Base-by-base conservation (phyloP, 768 basidiomycete species). In the Suillus sp. region DNA sequence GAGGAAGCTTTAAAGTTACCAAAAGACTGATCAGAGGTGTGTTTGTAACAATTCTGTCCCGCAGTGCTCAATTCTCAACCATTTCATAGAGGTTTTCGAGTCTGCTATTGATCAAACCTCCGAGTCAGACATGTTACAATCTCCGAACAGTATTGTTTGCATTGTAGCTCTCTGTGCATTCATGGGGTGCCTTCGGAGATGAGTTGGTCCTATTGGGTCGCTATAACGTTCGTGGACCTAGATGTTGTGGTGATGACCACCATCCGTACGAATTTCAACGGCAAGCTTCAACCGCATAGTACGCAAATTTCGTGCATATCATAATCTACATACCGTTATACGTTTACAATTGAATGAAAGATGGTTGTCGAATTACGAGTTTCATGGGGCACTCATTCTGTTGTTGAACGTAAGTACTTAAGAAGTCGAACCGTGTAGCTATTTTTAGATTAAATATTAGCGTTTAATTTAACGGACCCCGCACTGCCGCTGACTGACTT, bases 61-160 rank as follows among this genome's bases (percentile, higher is more conserved):
- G 94, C 48, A 85, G 87, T 8, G 72, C 90, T 59, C 83, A 91
- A 43, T 77, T 55, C 93, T 93, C 79, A 89, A 93, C 79, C 92
- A 93, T 74, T 85, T 91, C 0, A 85, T 93, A 35, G 37, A 25
- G 22, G 37, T 16, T 40, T 57, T 40, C 13, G 5, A 16, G 25
- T 56, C 37, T 38, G 25, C 9, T 6, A 5, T 37, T 38, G 37
- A 38, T 57, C 4, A 38, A 27, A 25, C 56, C 18, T 14, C 37
- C 25, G 10, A 40, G 22, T 40, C 22, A 18, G 8, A 27, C 25
- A 10, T 18, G 14, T 56, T 25, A 1, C 8, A 25, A 18, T 27
- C 37, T 57, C 25, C 37, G 16, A 56, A 35, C 35, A 37, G 3
- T n/a, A 22, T 16, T 25, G 22, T 25, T 55, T 38, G 55, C 55